Conservation (phyloP, 495 filamentous ascomycete genomes). For the Aspergillus leporis region DNA sequence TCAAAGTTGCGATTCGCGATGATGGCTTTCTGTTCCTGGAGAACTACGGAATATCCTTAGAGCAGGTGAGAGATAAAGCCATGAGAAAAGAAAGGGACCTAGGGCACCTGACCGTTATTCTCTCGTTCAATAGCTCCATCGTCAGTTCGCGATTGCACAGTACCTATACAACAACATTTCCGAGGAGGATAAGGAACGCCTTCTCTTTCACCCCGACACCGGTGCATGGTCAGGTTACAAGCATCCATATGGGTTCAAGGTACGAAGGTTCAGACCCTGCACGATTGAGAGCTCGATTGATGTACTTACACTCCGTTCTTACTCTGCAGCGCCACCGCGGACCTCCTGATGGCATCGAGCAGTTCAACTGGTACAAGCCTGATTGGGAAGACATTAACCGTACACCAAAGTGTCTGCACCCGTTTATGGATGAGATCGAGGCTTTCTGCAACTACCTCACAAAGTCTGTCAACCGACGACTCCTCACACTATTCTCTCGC, state of each 20-base stretch:
- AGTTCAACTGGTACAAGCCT: constrained; percentile 49
- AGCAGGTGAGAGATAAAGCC: constrained; percentile 34
- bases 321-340: constrained; percentile 31
- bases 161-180: constrained; percentile 47
- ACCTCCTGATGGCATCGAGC: constrained; percentile 44
- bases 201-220: constrained; percentile 40
- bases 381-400: constrained; percentile 38
- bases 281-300: not conserved
- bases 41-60: constrained; percentile 49
- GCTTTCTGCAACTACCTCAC: constrained; percentile 46
- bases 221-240: constrained; percentile 45
- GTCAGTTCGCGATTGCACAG: constrained; percentile 46
- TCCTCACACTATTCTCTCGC: constrained; percentile 45
- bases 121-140: constrained; percentile 34
- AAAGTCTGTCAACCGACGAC: constrained; percentile 43
- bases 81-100: not conserved
- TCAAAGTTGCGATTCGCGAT: constrained; percentile 42
- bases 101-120: not conserved
- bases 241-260: constrained; percentile 43
- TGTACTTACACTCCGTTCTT: constrained; percentile 2
- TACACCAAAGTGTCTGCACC: constrained; percentile 38
- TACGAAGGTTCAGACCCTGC: constrained; percentile 2
- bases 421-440: constrained; percentile 49
- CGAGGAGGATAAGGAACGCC: constrained; percentile 44
- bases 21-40: constrained; percentile 49